Conservation (phyloP, 2,329 filamentous ascomycete species). For the Sporothrix sp. region DNA sequence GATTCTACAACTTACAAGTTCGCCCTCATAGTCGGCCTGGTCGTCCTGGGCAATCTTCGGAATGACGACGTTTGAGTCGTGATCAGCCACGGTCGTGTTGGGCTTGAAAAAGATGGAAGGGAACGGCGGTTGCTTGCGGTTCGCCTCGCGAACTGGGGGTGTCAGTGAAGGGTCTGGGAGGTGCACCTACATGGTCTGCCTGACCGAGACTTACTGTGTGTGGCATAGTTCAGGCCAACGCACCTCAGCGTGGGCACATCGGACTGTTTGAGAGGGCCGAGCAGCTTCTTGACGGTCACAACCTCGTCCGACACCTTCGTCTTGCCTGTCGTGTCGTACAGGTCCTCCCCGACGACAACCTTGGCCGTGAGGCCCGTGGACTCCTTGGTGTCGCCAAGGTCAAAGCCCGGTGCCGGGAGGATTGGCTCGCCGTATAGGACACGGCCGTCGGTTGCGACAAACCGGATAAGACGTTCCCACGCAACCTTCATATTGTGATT, state of each 20-base stretch:
- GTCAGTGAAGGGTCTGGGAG: too few relatives aligned
- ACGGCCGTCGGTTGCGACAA: background rate
- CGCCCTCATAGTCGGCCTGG: conserved; percentile 33
- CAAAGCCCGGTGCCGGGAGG: background rate
- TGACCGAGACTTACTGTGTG: too few relatives aligned
- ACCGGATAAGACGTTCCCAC: conserved; percentile 4
- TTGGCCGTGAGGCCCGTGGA: background rate
- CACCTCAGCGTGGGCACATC: too few relatives aligned
- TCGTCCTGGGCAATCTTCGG: conserved; percentile 36
- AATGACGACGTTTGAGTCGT: conserved; percentile 32
- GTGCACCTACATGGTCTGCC: too few relatives aligned
- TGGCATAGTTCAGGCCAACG: too few relatives aligned
- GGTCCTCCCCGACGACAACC: background rate
- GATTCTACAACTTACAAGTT: too few relatives aligned
- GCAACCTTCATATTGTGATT: background rate
- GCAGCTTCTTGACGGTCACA: conserved; percentile 25
- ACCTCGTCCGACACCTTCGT: background rate
- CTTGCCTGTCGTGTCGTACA: background rate
- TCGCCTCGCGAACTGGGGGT: conserved; percentile 50
- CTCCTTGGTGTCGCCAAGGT: background rate
- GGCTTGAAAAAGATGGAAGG: conserved; percentile 51
- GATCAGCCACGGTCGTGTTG: conserved; percentile 29
- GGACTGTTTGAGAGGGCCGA: too few relatives aligned
- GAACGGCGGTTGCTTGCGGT: too few relatives aligned
- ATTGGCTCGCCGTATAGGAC: background rate